Base-by-base conservation (phyloP, 441 rosid genomes). In the Melastoma candidum region DNA sequence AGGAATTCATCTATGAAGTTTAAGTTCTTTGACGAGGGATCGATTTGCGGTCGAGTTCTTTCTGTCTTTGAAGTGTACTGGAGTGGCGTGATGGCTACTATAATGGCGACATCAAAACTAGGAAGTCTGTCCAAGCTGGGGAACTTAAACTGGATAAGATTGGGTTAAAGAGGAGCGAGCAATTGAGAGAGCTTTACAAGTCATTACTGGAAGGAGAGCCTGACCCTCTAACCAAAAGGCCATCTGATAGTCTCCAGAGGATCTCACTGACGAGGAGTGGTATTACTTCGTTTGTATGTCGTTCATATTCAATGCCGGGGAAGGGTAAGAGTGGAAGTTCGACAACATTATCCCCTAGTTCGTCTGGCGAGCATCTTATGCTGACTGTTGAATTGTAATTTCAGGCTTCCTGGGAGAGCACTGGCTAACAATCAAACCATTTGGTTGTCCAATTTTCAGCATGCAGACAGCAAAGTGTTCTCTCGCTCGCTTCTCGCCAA, bases 251-350 rank as follows among this genome's bases (percentile, higher is more conserved):
- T 82, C 95, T 61, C 93, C 94, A 1, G 94, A 86, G 55, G 97
- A 89, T 71, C 84, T 89, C 26, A 69, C 94, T 4, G 90, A 86
- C 63, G 83, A 83, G 47, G 95, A 89, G 74, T 89, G 95, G 95
- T 86, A 86, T 69, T 89, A 86, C 74, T 57, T 89, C 69, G 87
- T 90, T 66, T 90, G 89, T 78, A 90, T 90, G 95, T 85, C 95
- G 58, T 90, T 84, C 66, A 71, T 72, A 46, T 90, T 90, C 85
- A 72, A 76, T 71, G 72, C 74, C 29, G 85, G 87, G 24, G 80
- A 86, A 74, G 72, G 95, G 95, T 86, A 70, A 46, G 44, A 13
- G 60, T 13, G 14, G 11, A 26, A 24, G 36, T 64, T 70, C 39
- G 39, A 29, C 6, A 1, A 29, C 3, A 51, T 32, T 57, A 58